Percentiles rank a stretch among this genome's conserved stretches.
These are phyloP conservation scores for Trametes elegans DNA, from an alignment of 768 basidiomycete genomes.

Conservation along the genomic window DNA sequence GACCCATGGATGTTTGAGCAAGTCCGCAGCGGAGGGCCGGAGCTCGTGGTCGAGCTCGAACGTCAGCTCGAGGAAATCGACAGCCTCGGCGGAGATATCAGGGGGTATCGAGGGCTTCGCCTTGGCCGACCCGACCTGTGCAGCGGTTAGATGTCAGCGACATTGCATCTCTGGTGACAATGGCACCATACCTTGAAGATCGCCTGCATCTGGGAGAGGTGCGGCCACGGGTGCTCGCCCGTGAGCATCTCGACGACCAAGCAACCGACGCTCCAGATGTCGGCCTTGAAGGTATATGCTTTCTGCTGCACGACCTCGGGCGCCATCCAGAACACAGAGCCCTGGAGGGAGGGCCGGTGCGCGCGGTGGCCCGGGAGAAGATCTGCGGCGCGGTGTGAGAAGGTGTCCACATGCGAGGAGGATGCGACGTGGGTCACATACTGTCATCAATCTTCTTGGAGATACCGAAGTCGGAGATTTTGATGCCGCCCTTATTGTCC, in stretches of 20 bases:
- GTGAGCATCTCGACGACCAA: slow-evolving; percentile 96
- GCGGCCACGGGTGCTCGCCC: slow-evolving; percentile 93
- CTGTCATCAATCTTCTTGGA: slow-evolving; percentile 97
- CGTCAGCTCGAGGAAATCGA: slow-evolving; percentile 80
- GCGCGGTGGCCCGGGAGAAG: slow-evolving; percentile 61
- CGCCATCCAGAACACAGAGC: slow-evolving; percentile 99
- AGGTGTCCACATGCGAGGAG: background rate
- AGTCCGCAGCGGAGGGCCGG: slow-evolving; percentile 74
- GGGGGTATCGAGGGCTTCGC: slow-evolving; percentile 85
- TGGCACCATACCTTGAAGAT: slow-evolving; percentile 81
- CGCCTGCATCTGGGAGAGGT: slow-evolving; percentile 97
- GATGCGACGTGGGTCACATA: slow-evolving; percentile 39
- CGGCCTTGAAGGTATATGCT: slow-evolving; percentile 86
- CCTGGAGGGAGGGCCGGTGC: slow-evolving; percentile 91
- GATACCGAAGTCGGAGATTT: slow-evolving; percentile 96
- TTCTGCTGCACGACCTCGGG: slow-evolving; percentile 98
- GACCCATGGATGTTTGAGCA: slow-evolving; percentile 77
- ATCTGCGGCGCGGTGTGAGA: slow-evolving; percentile 26
- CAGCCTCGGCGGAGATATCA: slow-evolving; percentile 87
- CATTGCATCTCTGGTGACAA: no score
- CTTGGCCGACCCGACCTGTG: slow-evolving; percentile 88
- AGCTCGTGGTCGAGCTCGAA: slow-evolving; percentile 83
- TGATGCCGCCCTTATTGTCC: slow-evolving; percentile 96
- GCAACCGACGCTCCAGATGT: slow-evolving; percentile 97
- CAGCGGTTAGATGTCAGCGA: no score